A percentile compares a stretch with the other conserved stretches of the same genome.
These are phyloP conservation scores for Juglanconis sp. DNA, from an alignment of 2,329 filamentous ascomycete species.

Conservation along the genomic window DNA sequence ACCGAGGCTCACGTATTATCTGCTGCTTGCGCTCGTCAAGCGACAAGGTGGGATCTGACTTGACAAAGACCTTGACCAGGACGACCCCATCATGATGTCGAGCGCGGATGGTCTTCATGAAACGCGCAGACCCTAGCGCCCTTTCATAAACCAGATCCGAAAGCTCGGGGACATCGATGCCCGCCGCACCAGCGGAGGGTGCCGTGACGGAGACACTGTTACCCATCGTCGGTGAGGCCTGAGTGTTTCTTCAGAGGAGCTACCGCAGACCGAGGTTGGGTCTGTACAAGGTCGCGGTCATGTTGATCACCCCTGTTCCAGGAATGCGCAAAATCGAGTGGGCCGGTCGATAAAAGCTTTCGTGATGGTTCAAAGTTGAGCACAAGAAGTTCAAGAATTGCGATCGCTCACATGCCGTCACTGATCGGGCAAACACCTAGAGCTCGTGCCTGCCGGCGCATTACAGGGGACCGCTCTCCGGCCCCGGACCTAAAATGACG, in stretches of 20 bases:
- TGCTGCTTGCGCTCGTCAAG: conserved; percentile 75
- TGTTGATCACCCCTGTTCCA: conserved; percentile 2
- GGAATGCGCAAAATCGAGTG: neutral
- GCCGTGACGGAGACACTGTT: conserved; percentile 94
- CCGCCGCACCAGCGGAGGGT: conserved; percentile 84
- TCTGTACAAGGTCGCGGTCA: neutral
- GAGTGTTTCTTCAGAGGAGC: conserved; percentile 3
- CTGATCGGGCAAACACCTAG: neutral
- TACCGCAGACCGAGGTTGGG: conserved; percentile 12
- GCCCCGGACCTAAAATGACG: neutral
- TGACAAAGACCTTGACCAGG: conserved; percentile 91
- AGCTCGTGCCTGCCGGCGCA: neutral
- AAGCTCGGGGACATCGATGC: conserved; percentile 91
- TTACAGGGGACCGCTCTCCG: neutral
- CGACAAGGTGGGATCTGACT: conserved; percentile 80
- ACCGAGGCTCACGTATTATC: conserved; percentile 61
- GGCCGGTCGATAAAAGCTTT: neutral
- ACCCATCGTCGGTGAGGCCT: conserved; percentile 63
- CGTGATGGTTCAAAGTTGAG: neutral
- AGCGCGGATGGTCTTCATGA: conserved; percentile 95
- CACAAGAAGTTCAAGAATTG: neutral
- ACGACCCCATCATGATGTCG: conserved; percentile 87
- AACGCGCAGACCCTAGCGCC: conserved; percentile 84
- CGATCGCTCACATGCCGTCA: neutral
- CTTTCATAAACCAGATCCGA: conserved; percentile 89